Base-by-base conservation (phyloP, 2,329 filamentous ascomycete genomes). In the Apiospora hydei region DNA sequence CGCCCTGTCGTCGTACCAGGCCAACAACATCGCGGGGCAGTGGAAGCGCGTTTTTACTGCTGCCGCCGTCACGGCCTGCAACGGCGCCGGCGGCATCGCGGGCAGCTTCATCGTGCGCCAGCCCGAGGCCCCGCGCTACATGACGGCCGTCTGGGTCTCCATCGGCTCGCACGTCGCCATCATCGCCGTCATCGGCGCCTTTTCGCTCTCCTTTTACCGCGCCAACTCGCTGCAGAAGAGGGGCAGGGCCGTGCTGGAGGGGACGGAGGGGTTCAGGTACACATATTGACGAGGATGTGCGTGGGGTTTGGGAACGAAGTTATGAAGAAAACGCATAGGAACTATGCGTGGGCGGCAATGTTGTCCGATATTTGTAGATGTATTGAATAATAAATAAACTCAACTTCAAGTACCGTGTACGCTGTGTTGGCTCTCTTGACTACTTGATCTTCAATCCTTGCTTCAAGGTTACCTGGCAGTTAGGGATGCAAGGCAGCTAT, bases 71-170 rank as follows among this genome's bases (percentile, higher is more conserved):
- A 88, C 89, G 14, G 89, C 88, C 11, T 87, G 85, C 76, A 92
- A 92, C 75, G 90, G 90, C 0, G 86, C 90, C 21, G 90, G 90
- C 11, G 90, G 89, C 0, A 90, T 92, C 73, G 90, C 90, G 1
- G 90, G 90, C 1, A 90, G 88, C 77, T 93, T 89, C 77, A 92
- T 93, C 74, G 89, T 93, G 3, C 83, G 88, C 38, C 84, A 87
- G 73, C 79, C 84, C 11, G 90, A 93, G 77, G 90, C 89, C 2
- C 91, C 91, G 8, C 81, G 84, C 71, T 93, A 93, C 79, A 79
- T 84, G 72, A 93, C 91, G 2, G 91, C 91, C 1, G 87, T 93
- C 18, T 93, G 90, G 90, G 85, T 92, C 18, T 90, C 88, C 16
- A 91, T 93, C 72, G 90, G 87, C n/a, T 89, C 87, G 3, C 88